These are phyloP conservation scores for Rhododendron henanense DNA, from an alignment of 148 eudicot species.

Conservation along the genomic window DNA sequence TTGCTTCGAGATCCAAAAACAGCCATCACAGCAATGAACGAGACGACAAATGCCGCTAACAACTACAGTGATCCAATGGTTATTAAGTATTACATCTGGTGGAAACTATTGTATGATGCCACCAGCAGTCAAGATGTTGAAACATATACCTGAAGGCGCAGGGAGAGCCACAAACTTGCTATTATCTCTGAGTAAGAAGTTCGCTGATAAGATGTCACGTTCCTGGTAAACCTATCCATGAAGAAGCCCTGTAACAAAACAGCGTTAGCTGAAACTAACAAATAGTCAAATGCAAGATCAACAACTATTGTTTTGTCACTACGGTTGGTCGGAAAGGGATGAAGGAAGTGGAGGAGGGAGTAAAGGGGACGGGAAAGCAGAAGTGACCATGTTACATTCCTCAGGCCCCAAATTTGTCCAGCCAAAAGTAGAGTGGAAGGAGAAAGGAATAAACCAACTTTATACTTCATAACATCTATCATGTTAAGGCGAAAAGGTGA, in stretches of 20 bases:
- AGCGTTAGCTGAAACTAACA: not conserved
- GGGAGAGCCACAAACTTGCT: conserved; percentile 97
- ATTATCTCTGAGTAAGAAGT: conserved; percentile 86
- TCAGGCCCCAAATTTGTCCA: not conserved
- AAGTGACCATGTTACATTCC: not conserved
- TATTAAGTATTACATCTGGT: conserved; percentile 9
- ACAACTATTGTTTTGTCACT: not conserved
- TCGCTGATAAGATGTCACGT: conserved; percentile 62
- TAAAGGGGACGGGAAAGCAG: not conserved
- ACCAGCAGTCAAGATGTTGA: not conserved
- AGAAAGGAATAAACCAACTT: not conserved
- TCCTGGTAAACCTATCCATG: conserved; percentile 51
- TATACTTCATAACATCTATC: not conserved
- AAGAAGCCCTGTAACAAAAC: conserved; percentile 64
- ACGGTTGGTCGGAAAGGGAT: not conserved
- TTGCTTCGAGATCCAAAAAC: conserved; percentile 65
- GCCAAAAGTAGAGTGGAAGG: not conserved
- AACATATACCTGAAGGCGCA: conserved; percentile 79
- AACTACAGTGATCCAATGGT: conserved; percentile 42
- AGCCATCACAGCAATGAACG: conserved; percentile 79
- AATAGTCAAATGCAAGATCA: not conserved
- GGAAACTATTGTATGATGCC: conserved; percentile 4
- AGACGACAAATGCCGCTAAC: conserved; percentile 81
- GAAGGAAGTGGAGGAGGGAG: not conserved
- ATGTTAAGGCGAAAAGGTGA: not conserved